These are phyloP conservation scores for Brettanomyces custersianus DNA, from an alignment of 805 yeast genomes.

Conservation along the genomic window DNA sequence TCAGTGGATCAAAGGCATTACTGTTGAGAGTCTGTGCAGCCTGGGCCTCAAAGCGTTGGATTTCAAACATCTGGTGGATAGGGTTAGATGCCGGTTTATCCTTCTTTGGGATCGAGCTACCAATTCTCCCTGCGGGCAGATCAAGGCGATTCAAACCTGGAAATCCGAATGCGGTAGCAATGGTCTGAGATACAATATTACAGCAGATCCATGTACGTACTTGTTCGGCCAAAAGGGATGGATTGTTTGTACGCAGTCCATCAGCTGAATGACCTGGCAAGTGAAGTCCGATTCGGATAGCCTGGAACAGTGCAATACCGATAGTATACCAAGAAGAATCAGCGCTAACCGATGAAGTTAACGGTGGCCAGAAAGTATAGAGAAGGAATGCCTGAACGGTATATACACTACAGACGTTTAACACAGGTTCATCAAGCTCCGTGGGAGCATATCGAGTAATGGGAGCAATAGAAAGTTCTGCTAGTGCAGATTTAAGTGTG, in stretches of 20 bases:
- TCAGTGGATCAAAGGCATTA: constrained; percentile 57
- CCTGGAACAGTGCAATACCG: constrained; percentile 89
- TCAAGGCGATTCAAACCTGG: constrained; percentile 43
- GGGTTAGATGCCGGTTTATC: background rate
- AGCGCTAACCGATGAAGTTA: constrained; percentile 88
- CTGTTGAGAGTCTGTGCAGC: constrained; percentile 69
- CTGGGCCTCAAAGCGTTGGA: constrained; percentile 81
- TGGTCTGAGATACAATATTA: constrained; percentile 79
- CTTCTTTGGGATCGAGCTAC: background rate
- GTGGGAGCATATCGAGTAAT: constrained; percentile 76
- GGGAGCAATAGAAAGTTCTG: constrained; percentile 86
- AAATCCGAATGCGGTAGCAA: constrained; percentile 89
- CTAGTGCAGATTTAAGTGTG: constrained; percentile 63
- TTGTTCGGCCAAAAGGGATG: constrained; percentile 59
- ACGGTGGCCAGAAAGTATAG: constrained; percentile 93
- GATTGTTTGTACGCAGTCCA: constrained; percentile 36
- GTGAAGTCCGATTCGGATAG: constrained; percentile 85
- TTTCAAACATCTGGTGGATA: constrained; percentile 68
- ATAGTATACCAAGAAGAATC: constrained; percentile 95
- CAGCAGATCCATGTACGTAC: constrained; percentile 90
- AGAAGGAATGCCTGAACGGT: constrained; percentile 89
- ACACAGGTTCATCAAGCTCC: constrained; percentile 70
- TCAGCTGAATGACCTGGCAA: constrained; percentile 57
- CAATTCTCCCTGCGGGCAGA: background rate
- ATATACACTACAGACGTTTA: constrained; percentile 85